Conservation (phyloP, 176 grass and related monocot genomes). For the Miscanthus lutarioriparius region DNA sequence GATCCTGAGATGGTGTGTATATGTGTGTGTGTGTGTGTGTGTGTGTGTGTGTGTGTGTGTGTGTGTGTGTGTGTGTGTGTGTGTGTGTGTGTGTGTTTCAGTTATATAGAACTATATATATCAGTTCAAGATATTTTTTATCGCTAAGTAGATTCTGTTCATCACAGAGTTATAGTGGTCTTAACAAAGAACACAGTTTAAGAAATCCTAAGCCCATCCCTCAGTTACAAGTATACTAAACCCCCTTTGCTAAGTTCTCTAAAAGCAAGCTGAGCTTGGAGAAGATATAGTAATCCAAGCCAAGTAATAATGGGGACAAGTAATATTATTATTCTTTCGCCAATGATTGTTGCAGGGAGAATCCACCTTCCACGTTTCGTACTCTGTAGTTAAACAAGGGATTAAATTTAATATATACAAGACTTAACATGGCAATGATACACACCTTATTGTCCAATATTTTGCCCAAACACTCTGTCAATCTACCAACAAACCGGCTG, state of each 20-base stretch:
- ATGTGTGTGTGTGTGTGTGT: too few species aligned
- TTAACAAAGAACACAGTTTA: too few species aligned
- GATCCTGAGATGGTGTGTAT: too few species aligned
- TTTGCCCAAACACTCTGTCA: background rate
- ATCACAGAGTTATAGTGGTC: too few species aligned
- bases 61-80: too few species aligned
- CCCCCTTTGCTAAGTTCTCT: background rate
- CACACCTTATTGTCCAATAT: background rate
- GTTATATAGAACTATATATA: too few species aligned
- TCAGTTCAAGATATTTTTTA: too few species aligned
- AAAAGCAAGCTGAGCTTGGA: background rate
- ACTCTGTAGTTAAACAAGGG: background rate
- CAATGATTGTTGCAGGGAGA: background rate
- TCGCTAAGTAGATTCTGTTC: too few species aligned
- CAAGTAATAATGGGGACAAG: background rate
- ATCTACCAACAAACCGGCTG: slow-evolving; percentile 25
- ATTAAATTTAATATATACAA: background rate
- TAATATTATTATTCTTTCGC: background rate
- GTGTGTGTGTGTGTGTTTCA: too few species aligned
- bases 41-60: too few species aligned
- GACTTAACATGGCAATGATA: background rate
- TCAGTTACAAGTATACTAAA: background rate
- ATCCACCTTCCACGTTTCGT: background rate
- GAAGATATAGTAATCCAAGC: background rate
- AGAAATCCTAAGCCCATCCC: background rate